Evolutionary conservation across 768 basidiomycete species (phyloP).

Genomic region (Auriscalpium microsporum): DNA sequence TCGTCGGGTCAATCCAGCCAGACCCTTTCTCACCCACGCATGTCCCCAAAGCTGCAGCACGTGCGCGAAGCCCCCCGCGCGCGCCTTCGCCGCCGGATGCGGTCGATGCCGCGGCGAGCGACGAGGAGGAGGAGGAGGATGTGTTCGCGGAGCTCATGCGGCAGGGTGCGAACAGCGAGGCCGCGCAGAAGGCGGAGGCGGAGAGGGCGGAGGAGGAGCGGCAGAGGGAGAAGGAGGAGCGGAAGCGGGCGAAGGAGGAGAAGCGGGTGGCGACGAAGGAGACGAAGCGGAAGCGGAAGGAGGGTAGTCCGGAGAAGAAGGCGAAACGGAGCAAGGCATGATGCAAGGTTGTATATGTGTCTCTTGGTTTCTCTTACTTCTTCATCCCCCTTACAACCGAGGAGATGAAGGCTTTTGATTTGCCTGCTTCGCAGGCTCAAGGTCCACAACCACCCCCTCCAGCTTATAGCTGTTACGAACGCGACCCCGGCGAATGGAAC

Average conservation of each 20-base stretch:
- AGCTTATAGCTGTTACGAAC: no score
- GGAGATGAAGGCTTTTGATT: no score
- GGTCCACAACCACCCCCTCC: no score
- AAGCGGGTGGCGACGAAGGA: constrained; percentile 14
- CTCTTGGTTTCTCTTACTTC: no score
- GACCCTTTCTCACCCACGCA: constrained; percentile 68
- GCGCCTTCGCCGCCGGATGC: constrained; percentile 2
- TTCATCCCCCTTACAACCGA: no score
- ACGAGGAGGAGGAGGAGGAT: constrained; percentile 22
- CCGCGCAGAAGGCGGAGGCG: constrained; percentile 14
- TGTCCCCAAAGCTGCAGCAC: constrained; percentile 25
- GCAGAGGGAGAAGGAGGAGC: constrained; percentile 17
- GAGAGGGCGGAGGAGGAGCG: constrained; percentile 17
- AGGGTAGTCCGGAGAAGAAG: constrained; percentile 5
- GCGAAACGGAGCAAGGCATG: constrained; percentile 22
- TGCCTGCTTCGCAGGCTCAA: no score
- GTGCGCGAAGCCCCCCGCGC: constrained; percentile 13
- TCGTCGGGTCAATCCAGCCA: constrained; percentile 73
- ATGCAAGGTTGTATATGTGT: neutral
- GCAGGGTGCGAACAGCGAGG: constrained; percentile 17
- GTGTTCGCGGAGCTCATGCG: constrained; percentile 24
- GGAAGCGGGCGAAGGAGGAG: constrained; percentile 21
- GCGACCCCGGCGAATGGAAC: no score
- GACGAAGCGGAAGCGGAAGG: constrained; percentile 11
- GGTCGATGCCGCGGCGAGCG: constrained; percentile 15